phyloP scores from a whole-genome alignment of 2,329 filamentous ascomycete species.

The Triangularia setosa region DNA sequence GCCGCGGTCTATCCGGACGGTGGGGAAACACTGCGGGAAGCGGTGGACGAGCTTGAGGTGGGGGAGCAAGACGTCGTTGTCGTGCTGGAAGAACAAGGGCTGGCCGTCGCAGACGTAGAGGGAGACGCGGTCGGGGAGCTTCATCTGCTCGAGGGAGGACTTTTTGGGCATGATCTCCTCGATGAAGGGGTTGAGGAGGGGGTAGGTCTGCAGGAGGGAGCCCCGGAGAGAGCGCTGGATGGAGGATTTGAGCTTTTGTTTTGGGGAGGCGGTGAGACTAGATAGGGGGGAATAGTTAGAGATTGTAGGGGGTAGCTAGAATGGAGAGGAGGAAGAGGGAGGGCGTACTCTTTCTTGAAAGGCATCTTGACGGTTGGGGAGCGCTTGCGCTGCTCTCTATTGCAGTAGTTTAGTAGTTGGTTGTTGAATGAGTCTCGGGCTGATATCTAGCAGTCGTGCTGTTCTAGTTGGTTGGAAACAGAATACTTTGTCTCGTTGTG shows the following conservation, averaged over 20 bases:
- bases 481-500: background rate
- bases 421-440: background rate
- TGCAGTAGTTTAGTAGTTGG: background rate
- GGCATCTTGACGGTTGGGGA: constrained; percentile 51
- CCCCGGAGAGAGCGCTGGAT: constrained; percentile 82
- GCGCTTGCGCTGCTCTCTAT: background rate
- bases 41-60: constrained; percentile 87
- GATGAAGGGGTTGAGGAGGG: constrained; percentile 79
- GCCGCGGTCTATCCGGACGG: constrained; percentile 86
- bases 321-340: background rate
- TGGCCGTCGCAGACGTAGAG: constrained; percentile 77
- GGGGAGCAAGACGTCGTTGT: constrained; percentile 69
- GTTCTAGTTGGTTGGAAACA: background rate
- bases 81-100: constrained; percentile 89
- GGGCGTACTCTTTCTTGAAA: constrained; percentile 80
- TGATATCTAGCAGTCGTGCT: background rate
- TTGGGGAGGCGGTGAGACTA: constrained; percentile 72
- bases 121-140: constrained; percentile 84
- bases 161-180: constrained; percentile 97
- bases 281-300: constrained; percentile 21
- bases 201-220: constrained; percentile 79
- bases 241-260: constrained; percentile 96
- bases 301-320: background rate
- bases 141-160: constrained; percentile 81
- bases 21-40: constrained; percentile 80